phyloP scores from a whole-genome alignment of 306 rosid species.

The Abrus precatorius region DNA sequence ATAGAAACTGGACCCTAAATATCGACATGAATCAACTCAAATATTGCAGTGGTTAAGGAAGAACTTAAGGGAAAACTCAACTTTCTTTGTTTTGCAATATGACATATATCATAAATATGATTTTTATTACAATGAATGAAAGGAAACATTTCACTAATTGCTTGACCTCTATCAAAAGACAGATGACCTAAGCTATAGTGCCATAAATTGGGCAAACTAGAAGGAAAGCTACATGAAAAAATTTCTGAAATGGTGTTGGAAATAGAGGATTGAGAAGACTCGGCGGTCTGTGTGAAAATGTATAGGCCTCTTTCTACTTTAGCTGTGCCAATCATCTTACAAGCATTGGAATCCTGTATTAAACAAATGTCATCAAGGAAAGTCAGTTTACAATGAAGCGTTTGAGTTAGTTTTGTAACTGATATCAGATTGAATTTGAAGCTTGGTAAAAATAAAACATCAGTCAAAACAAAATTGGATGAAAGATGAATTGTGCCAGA shows the following conservation, averaged over 20 bases:
- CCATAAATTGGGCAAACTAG: not conserved
- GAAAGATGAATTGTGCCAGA: too few relatives aligned
- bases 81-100: not conserved
- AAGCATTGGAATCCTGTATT: not conserved
- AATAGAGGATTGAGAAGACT: not conserved
- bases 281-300: not conserved
- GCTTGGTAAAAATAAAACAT: too few relatives aligned
- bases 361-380: not conserved
- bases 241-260: not conserved
- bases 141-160: constrained; percentile 6
- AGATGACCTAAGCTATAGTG: not conserved
- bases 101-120: not conserved
- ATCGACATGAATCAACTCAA: not conserved
- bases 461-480: too few relatives aligned
- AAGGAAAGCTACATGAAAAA: not conserved
- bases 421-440: too few relatives aligned
- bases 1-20: not conserved
- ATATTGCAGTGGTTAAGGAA: too few relatives aligned
- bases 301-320: not conserved
- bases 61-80: too few relatives aligned
- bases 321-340: not conserved
- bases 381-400: too few relatives aligned
- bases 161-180: not conserved
- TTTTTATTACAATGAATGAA: constrained; percentile 1
- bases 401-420: too few relatives aligned